Base-by-base conservation (phyloP, 2,329 filamentous ascomycete genomes). In the Ophiognomonia clavigignenti-juglandacearum region DNA sequence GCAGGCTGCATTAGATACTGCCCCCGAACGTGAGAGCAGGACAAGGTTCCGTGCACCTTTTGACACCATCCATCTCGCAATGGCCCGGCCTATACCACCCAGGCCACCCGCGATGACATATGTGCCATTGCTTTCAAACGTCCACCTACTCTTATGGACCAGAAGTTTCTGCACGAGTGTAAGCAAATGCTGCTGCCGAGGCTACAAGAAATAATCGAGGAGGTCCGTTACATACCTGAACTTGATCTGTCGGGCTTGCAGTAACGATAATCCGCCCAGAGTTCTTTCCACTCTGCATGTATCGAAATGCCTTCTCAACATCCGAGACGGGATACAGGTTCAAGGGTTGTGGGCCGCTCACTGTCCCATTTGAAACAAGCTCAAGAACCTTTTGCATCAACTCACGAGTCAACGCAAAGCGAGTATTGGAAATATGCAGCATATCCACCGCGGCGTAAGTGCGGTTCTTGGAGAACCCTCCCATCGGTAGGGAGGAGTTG, bases 401-500 rank as follows among this genome's bases (percentile, higher is more conserved):
- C 20, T 39, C 31, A n/a, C 18, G 29, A 8, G 43, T 36, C 18
- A 53, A 11, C 18, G 34, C 9, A 4, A 20, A 18, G 7, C 29
- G 20, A 4, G 11, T 22, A 10, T 50, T 54, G 19, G 66, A 35
- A 10, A 44, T 37, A 11, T 45, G 35, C 7, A 24, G 19, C 1
- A 45, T 7, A 26, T 69, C 64, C 2, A 71, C 51, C 19, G 61
- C 60, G n/a, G 54, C 47, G 43, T 63, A 69, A 6, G 54, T 60
- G 2, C 64, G 55, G 31, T 67, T 68, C 3, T 38, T 53, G 10
- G 64, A 56, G 41, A 78, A 78, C 0, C 58, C 55, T 0, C 61
- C 47, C 69, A 77, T 71, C 9, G 65, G 64, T 13, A 76, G 59
- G 11, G 60, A 55, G 1, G 60, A 64, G 19, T 66, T 62, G 2